Evolutionary conservation across 306 rosid genomes (phyloP), one percentile per base, ranked within the genome.

Genomic region (Prunus armeniaca): DNA sequence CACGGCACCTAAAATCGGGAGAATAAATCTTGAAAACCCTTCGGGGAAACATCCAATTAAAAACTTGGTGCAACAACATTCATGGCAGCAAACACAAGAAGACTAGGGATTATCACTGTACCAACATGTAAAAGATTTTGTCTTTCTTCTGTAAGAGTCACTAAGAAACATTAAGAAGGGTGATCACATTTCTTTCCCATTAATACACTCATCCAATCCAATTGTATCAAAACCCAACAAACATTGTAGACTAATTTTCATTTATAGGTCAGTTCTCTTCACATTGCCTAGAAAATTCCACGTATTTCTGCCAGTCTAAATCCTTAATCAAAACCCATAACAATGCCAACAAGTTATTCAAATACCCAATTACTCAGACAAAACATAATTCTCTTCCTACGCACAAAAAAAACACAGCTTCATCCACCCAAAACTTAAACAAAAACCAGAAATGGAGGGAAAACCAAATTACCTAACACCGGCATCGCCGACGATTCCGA

Each of bases 401-500:
- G 19, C 54, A 13, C 41, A 61, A 13, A 49, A 25, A 5, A 17
- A 61, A 12, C 34, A 61, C 15, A 24, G 27, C 34, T 12, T 60
- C 14, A 14, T 4, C 38, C 49, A 20, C 5, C 19, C 9, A 32
- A 34, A 65, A 34, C 69, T 20, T 24, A 71, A 38, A 43, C 34
- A 49, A 28, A 43, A 13, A 49, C 13, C 25, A 25, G 43, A 63
- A 65, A 61, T 43, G 45, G 49, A 45, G 3, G 9, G 51, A 32
- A 38, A 38, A 10, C 25, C 20, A 25, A 22, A 61, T 30, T 34
- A 89, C 93, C 93, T 87, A 74, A 91, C 96, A 81, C 93, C 88
- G 41, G 90, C 93, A 65, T 91, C 90, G 46, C 96, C 90, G 12
- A 85, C 92, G 47, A 89, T 83, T 8, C 93, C 97, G 28, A 91